Conservation (phyloP, 208 protist species). For the Leishmania arabica region DNA sequence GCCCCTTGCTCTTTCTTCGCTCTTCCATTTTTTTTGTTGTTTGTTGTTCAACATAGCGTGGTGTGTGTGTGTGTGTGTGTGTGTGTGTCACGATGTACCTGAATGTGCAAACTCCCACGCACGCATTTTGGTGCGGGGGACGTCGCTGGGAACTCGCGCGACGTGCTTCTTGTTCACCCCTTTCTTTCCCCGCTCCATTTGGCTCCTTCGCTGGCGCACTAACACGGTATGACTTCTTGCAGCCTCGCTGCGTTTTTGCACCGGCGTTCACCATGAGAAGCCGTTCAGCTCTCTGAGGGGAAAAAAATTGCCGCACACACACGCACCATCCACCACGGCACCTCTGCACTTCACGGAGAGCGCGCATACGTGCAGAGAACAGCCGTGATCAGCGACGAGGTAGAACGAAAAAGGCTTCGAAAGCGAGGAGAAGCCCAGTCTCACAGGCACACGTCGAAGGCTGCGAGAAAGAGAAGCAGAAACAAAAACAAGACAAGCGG, state of each 20-base stretch:
- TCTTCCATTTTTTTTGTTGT: too few species aligned
- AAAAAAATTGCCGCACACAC: neutral
- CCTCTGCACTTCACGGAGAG: neutral
- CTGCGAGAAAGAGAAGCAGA: neutral
- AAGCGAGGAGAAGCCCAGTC: neutral
- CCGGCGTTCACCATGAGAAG: neutral
- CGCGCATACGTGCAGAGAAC: neutral
- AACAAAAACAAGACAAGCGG: neutral
- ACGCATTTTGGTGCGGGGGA: too few species aligned
- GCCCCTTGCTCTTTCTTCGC: too few species aligned
- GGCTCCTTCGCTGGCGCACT: neutral
- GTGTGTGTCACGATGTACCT: too few species aligned
- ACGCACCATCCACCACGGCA: neutral
- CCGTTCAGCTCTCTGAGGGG: neutral
- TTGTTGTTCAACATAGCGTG: too few species aligned
- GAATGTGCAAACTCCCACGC: too few species aligned
- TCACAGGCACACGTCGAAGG: neutral
- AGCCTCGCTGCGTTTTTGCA: neutral
- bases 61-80: too few species aligned
- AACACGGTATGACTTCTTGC: neutral
- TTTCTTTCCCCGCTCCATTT: neutral
- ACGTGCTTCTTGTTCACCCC: neutral
- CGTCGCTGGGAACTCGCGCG: too few species aligned
- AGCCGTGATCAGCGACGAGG: neutral
- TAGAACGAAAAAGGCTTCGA: neutral